These are phyloP conservation scores for Shiraia bambusicola DNA, from an alignment of 2,329 filamentous ascomycete genomes.

Conservation along the genomic window DNA sequence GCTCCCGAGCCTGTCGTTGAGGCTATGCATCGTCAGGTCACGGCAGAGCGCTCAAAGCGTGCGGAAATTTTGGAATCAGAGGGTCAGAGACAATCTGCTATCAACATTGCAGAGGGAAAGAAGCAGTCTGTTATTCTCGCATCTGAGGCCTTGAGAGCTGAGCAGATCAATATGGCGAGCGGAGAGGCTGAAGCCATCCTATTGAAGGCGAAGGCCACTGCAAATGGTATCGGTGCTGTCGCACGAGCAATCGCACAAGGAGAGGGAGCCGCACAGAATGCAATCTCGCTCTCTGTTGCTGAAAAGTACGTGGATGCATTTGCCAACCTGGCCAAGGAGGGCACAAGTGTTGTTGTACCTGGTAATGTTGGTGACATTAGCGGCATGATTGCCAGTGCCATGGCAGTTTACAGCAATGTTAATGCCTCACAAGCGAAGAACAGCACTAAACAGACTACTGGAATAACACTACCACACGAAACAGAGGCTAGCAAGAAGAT, in stretches of 20 bases:
- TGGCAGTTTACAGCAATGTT: conserved; percentile 94
- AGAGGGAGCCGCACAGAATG: conserved; percentile 73
- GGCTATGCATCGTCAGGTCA: conserved; percentile 98
- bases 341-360: conserved; percentile 91
- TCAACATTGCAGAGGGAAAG: conserved; percentile 97
- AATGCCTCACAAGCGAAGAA: conserved; percentile 73
- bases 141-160: conserved; percentile 83
- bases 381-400: conserved; percentile 92
- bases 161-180: conserved; percentile 88
- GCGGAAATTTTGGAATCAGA: conserved; percentile 97
- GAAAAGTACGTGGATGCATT: conserved; percentile 99
- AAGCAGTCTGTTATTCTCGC: conserved; percentile 97
- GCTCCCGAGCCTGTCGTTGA: conserved; percentile 90
- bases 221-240: conserved; percentile 83
- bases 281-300: conserved; percentile 83
- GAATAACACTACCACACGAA: conserved; percentile 14
- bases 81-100: conserved; percentile 93
- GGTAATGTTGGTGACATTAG: conserved; percentile 96
- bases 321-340: conserved; percentile 86
- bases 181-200: conserved; percentile 95
- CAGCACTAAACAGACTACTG: conserved; percentile 57
- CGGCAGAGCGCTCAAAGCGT: conserved; percentile 93
- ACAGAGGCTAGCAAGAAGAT: conserved; percentile 33
- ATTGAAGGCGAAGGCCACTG: conserved; percentile 82
- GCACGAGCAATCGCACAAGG: conserved; percentile 73